Evolutionary conservation across 305 asterid species (phyloP), one percentile per base, ranked within the genome.

Genomic region (Solanum hybrid): DNA sequence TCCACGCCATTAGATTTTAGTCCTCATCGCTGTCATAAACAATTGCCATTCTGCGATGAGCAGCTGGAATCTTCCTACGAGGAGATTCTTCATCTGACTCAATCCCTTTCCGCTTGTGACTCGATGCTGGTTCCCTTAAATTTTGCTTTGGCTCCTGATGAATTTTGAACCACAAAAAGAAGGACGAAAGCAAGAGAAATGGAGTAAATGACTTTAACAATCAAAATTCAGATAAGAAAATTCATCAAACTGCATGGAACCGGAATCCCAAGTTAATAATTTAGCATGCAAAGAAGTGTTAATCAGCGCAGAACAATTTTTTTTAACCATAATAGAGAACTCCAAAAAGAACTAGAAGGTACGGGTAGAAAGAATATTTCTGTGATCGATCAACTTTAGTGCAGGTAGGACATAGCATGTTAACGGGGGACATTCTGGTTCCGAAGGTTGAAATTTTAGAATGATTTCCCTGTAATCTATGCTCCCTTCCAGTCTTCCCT

Each of bases 61-160:
- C 79, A 28, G 96, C 82, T 82, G 95, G 79, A 61, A 87, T 77
- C 93, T 97, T 97, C 94, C 95, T 92, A 22, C 96, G 99, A 92
- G 99, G 98, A 89, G 98, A 95, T 86, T 96, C 99, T 91, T 95
- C 99, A 67, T 97, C 99, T 8, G 99, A 97, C 89, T 97, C 99
- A 5, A 97, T 95, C 88, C 90, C 96, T 94, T 96, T 96, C 90
- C 98, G 93, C 93, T 96, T 97, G 90, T 78, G 46, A 35, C 95
- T 89, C 86, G 98, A 92, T 90, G 96, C 93, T 6, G 95, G 91
- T 89, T 89, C 95, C 95, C 92, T 96, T 26, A 24, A 89, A 95
- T 94, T 95, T 85, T 93, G 98, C 94, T 92, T 96, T 29, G 96
- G 97, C 92, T 92, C 98, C 99, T 97, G 94, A 86, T 51, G 87